Evolutionary conservation across 305 asterid species (phyloP), one percentile per base, ranked within the genome.

Genomic region (Solanum hybrid): DNA sequence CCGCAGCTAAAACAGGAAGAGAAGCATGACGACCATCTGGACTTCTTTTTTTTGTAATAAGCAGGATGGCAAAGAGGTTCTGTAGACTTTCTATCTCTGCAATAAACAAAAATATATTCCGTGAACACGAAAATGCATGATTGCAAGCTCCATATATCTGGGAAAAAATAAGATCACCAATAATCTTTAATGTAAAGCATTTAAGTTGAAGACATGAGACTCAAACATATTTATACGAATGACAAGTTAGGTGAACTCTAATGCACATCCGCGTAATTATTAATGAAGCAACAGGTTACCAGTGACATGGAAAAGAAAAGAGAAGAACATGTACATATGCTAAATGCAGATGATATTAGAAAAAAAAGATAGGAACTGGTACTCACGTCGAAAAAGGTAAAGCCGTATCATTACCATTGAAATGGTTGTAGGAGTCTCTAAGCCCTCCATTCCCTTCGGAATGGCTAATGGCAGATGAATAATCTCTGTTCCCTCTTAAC

Each of bases 331-430:
- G 69, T 82, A 82, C 37, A 26, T 82, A 20, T 26, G 37, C n/a
- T 8, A 82, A 81, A 81, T 20, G 74, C 24, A 6, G 14, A 39
- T 88, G n/a, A 37, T 67, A 13, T 40, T 40, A 80, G 86, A 35
- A 16, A 37, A 37, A 16, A 35, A 82, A 82, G 85, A 89, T 69
- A 61, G 79, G 75, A 86, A 84, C 35, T 5, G 90, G 42, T 76
- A 94, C 98, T 95, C 90, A 96, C 99, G 2, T 81, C 42, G 96
- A 93, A 75, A 82, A 88, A 90, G 92, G 71, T 83, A 91, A 85
- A 40, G 94, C 37, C 76, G 82, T 90, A 88, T 86, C 88, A 89
- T 87, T 89, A 90, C 88, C 90, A 84, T 91, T 90, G 4, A 89
- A 35, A 88, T 22, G 90, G 51, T 61, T 86, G 29, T 84, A 51